phyloP scores from a whole-genome alignment of 192 early-diverging fungal genomes.

The Umbelopsis sp. region DNA sequence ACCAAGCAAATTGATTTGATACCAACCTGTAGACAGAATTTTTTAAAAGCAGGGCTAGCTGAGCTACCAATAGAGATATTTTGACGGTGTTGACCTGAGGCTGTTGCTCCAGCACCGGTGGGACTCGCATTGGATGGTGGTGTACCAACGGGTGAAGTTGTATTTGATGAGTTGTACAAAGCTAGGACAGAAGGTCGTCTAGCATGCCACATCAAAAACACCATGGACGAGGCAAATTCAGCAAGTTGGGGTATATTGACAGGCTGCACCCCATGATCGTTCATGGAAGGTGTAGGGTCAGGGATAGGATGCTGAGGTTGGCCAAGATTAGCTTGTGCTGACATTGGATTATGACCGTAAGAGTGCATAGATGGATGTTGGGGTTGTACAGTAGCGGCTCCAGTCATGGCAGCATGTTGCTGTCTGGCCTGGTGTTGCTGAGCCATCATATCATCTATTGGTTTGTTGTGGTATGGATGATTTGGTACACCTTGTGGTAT shows the following conservation, averaged over 20 bases:
- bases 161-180: slow-evolving; percentile 27
- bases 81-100: slow-evolving; percentile 31
- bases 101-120: slow-evolving; percentile 27
- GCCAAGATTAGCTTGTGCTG: not conserved
- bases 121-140: slow-evolving; percentile 33
- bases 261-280: slow-evolving; percentile 7
- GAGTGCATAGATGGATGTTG: not conserved
- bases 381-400: slow-evolving; percentile 17
- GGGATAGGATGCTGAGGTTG: slow-evolving; percentile 9
- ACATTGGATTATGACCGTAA: slow-evolving; percentile 23
- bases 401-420: slow-evolving; percentile 29
- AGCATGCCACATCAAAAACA: slow-evolving; percentile 54
- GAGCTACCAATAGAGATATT: slow-evolving; percentile 29
- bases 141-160: slow-evolving; percentile 23
- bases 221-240: slow-evolving; percentile 62
- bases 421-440: slow-evolving; percentile 32
- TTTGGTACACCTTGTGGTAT: slow-evolving; percentile 7
- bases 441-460: slow-evolving; percentile 15
- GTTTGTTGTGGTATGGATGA: slow-evolving; percentile 8
- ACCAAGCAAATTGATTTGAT: not conserved
- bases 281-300: slow-evolving; percentile 4
- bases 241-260: slow-evolving; percentile 46
- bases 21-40: slow-evolving; percentile 44
- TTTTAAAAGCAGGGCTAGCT: slow-evolving; percentile 36
- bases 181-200: slow-evolving; percentile 43